These are phyloP conservation scores for Acacia confusa DNA, from an alignment of 306 rosid species.

Conservation along the genomic window DNA sequence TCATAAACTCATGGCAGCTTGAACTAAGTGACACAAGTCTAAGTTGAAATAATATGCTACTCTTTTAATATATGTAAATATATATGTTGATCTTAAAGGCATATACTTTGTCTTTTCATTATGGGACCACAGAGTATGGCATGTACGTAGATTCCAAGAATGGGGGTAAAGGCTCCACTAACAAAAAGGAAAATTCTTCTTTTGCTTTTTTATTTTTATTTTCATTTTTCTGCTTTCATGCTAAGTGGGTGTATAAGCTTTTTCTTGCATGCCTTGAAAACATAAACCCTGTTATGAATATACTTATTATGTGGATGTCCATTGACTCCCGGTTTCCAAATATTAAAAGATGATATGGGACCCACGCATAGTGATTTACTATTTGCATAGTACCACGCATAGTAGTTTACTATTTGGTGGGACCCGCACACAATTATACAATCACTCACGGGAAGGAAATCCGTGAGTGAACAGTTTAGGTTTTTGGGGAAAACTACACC, in stretches of 20 bases:
- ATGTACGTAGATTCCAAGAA: constrained; percentile 53
- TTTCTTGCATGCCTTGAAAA: constrained; percentile 76
- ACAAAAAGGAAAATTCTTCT: constrained; percentile 57
- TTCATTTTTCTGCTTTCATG: background rate
- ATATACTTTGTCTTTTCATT: constrained; percentile 26
- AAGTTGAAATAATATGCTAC: constrained; percentile 12
- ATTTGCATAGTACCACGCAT: too few relatives aligned
- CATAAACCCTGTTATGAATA: constrained; percentile 42
- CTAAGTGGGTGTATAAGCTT: constrained; percentile 32
- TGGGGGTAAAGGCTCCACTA: constrained; percentile 53
- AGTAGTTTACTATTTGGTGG: too few relatives aligned
- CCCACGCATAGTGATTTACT: too few relatives aligned
- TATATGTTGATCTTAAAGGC: background rate
- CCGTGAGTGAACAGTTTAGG: too few relatives aligned
- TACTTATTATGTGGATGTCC: too few relatives aligned
- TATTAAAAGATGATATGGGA: too few relatives aligned
- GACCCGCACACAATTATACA: too few relatives aligned
- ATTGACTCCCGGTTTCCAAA: too few relatives aligned
- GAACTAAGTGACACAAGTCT: background rate
- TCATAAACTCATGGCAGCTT: background rate
- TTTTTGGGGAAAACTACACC: too few relatives aligned
- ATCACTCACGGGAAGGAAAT: too few relatives aligned
- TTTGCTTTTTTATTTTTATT: constrained; percentile 38
- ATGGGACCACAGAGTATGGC: constrained; percentile 37
- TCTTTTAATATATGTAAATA: background rate